Percentiles rank a stretch among this genome's conserved stretches.
Evolutionary conservation across 1,139 yeast species (phyloP).

Genomic region (Pichia sp.): DNA sequence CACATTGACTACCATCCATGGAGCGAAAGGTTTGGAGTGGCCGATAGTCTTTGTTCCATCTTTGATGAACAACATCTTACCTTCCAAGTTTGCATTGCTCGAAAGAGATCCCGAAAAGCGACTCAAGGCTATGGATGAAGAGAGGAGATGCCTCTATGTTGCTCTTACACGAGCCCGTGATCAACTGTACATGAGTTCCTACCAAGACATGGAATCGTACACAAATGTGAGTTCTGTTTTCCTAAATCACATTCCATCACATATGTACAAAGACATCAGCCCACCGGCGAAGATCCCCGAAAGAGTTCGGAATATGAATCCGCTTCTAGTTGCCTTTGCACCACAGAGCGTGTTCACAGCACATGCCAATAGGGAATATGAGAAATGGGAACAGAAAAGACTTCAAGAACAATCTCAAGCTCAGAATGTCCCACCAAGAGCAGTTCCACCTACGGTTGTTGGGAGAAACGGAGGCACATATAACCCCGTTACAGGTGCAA

Average conservation of each 20-base stretch:
- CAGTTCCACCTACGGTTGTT: background rate
- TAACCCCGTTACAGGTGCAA: conserved; percentile 12
- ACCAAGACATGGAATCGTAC: conserved; percentile 2
- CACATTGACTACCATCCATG: conserved; percentile 63
- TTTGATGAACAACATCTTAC: conserved; percentile 42
- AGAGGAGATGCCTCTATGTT: conserved; percentile 77
- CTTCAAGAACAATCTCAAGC: too few species aligned
- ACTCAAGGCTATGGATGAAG: conserved; percentile 44
- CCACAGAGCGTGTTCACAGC: too few species aligned
- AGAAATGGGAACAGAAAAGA: too few species aligned
- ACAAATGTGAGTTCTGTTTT: conserved; percentile 2
- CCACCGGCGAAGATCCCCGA: too few species aligned
- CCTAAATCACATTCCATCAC: conserved; percentile 5
- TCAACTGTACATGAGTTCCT: conserved; percentile 18
- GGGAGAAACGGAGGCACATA: conserved; percentile 5
- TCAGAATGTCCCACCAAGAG: too few species aligned
- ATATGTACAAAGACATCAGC: background rate
- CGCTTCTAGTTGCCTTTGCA: too few species aligned
- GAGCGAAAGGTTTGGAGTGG: conserved; percentile 94
- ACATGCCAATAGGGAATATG: too few species aligned
- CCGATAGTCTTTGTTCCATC: conserved; percentile 82
- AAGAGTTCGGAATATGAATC: too few species aligned
- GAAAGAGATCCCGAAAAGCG: conserved; percentile 16
- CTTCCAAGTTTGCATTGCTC: conserved; percentile 21
- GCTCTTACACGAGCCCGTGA: conserved; percentile 78